These are phyloP conservation scores for Parmelia sp. DNA, from an alignment of 495 filamentous ascomycete genomes.

Conservation along the genomic window DNA sequence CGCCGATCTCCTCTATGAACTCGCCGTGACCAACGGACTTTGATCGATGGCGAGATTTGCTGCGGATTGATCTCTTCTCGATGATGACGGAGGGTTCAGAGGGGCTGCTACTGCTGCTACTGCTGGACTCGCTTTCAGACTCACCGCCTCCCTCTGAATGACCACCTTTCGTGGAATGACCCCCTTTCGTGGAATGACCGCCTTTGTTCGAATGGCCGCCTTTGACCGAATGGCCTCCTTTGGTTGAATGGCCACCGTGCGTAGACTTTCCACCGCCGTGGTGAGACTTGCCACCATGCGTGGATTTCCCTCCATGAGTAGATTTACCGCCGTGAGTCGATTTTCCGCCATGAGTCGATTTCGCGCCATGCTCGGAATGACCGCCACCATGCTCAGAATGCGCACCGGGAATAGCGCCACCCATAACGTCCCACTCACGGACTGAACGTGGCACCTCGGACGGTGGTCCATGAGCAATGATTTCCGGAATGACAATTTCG, in stretches of 20 bases:
- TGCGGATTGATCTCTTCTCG: conserved; percentile 18
- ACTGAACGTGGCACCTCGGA: conserved; percentile 28
- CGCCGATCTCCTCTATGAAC: conserved; percentile 38
- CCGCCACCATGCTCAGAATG: conserved; percentile 15
- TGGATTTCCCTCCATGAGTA: conserved; percentile 16
- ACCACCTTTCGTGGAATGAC: conserved; percentile 15
- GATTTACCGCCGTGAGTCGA: conserved; percentile 21
- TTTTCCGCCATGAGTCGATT: conserved; percentile 13
- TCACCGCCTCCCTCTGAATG: conserved; percentile 11
- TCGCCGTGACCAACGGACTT: conserved; percentile 31
- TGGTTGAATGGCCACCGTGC: conserved; percentile 18
- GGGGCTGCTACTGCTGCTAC: conserved; percentile 1
- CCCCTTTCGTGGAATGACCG: conserved; percentile 15
- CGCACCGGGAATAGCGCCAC: conserved; percentile 16
- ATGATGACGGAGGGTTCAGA: conserved; percentile 15
- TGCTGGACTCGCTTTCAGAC: conserved; percentile 16
- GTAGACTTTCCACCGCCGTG: conserved; percentile 16
- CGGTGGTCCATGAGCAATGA: conserved; percentile 20
- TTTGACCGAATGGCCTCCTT: conserved; percentile 15
- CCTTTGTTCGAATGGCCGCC: conserved; percentile 12
- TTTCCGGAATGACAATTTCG: conserved; percentile 28
- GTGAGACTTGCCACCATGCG: conserved; percentile 15
- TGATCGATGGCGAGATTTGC: conserved; percentile 32
- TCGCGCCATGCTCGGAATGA: conserved; percentile 17
- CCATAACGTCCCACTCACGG: conserved; percentile 30